Base-by-base conservation (phyloP, 2,329 filamentous ascomycete species). In the Coniochaeta sp. region DNA sequence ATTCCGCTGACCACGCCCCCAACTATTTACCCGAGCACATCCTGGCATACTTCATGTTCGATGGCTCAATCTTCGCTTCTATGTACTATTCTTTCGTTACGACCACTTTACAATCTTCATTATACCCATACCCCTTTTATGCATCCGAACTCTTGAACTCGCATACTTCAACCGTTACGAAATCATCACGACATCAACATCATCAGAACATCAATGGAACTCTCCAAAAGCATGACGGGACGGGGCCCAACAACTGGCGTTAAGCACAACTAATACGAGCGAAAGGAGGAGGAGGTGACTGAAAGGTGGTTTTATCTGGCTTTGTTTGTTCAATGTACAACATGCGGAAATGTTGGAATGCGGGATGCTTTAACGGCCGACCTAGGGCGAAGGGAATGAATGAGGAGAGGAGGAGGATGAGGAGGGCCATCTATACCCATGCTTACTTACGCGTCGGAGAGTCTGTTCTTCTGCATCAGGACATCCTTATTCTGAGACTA, bases 361-460 rank as follows among this genome's bases (percentile, higher is more conserved):
- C n/a, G n/a, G n/a, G n/a, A n/a, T 42, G 38, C 38, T 42, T 33
- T 42, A 42, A 42, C 38, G 38, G 38, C 38, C 38, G 38, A 18
- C 20, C 10, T 42, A 22, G 18, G 16, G 33, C 18, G 38, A 42
- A n/a, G n/a, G n/a, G n/a, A n/a, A n/a, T n/a, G n/a, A n/a, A n/a
- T n/a, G 20, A n/a, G 18, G 38, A 26, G 26, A 10, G 18, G 35
- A 22, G 6, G 24, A 24, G 18, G 20, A 24, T 18, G 33, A 2
- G n/a, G n/a, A n/a, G n/a, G 38, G n/a, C n/a, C n/a, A n/a, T n/a
- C n/a, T n/a, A 42, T 26, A 42, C 38, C 12, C 8, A 3, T n/a
- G n/a, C n/a, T n/a, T n/a, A n/a, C n/a, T n/a, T n/a, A n/a, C n/a
- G n/a, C n/a, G n/a, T n/a, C n/a, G n/a, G n/a, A n/a, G n/a, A n/a